Evolutionary conservation across 306 rosid species (phyloP).

Genomic region (Cercis canadensis): DNA sequence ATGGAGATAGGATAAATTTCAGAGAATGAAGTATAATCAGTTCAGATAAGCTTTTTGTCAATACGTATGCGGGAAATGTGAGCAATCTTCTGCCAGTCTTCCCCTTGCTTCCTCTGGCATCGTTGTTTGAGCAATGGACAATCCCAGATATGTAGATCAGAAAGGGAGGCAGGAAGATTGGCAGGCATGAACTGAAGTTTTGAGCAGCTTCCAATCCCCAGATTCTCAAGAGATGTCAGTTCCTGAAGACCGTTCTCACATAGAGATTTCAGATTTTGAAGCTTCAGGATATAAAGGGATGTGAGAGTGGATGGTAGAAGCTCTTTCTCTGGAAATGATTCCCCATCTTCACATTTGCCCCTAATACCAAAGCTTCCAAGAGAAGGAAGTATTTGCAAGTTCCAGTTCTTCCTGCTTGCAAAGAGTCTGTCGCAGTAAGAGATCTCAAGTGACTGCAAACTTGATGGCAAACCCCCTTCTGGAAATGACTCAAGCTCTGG

Average conservation of each 20-base stretch:
- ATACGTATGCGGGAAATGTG: slow-evolving; percentile 5
- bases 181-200: slow-evolving; percentile 24
- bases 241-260: background rate
- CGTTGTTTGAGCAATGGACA: slow-evolving; percentile 29
- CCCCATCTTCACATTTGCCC: slow-evolving; percentile 21
- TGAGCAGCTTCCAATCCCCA: slow-evolving; percentile 25
- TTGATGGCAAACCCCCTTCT: slow-evolving; percentile 31
- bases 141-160: slow-evolving; percentile 7
- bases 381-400: slow-evolving; percentile 14
- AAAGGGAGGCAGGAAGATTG: slow-evolving; percentile 29
- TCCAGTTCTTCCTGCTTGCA: slow-evolving; percentile 3
- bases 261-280: background rate
- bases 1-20: too few relatives aligned
- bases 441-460: slow-evolving; percentile 2
- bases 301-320: slow-evolving; percentile 21
- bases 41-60: background rate
- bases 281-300: slow-evolving; percentile 18
- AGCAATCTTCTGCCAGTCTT: slow-evolving; percentile 29
- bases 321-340: slow-evolving; percentile 18
- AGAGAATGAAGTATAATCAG: background rate
- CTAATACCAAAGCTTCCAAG: slow-evolving; percentile 16
- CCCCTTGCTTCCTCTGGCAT: slow-evolving; percentile 1
- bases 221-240: slow-evolving; percentile 22
- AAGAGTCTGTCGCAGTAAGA: slow-evolving; percentile 18
- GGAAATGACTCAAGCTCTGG: slow-evolving; percentile 36